Conservation (phyloP, 2,329 filamentous ascomycete species). For the Acrocalymma vagum region DNA sequence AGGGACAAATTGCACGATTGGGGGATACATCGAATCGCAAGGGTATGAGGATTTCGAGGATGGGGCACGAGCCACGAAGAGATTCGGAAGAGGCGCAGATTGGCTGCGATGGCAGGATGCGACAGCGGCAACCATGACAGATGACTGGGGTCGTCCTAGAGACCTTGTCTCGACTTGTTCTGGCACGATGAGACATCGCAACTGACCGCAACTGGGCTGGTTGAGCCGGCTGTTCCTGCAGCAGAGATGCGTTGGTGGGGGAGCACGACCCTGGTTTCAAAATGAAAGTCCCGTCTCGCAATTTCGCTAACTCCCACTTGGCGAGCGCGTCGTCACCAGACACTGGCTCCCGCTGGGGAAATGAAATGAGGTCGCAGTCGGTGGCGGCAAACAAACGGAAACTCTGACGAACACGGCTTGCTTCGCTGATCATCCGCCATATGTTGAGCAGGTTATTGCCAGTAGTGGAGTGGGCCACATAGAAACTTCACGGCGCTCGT, state of each 20-base stretch:
- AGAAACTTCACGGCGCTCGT: no score
- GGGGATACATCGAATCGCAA: constrained; percentile 27
- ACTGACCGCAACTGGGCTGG: constrained; percentile 20
- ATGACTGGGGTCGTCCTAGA: constrained; percentile 25
- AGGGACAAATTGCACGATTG: constrained; percentile 47
- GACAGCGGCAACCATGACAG: constrained; percentile 34
- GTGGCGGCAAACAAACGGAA: no score
- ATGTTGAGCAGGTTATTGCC: no score
- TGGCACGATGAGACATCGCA: constrained; percentile 14
- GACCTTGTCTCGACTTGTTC: constrained; percentile 17
- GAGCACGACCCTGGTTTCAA: constrained; percentile 40
- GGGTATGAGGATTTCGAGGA: constrained; percentile 13
- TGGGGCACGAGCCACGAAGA: constrained; percentile 19
- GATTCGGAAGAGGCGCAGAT: constrained; percentile 23
- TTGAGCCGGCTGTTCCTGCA: constrained; percentile 34
- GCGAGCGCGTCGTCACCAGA: constrained; percentile 22
- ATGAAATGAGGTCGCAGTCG: constrained; percentile 21
- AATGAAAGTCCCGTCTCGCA: constrained; percentile 30
- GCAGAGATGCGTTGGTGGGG: constrained; percentile 19
- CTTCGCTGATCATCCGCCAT: no score
- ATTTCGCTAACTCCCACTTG: constrained; percentile 42
- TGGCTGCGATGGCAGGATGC: constrained; percentile 32
- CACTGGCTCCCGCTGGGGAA: constrained; percentile 27
- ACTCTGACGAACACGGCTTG: no score
- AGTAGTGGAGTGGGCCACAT: no score